phyloP scores from a whole-genome alignment of 306 rosid genomes.

The Ziziphus jujuba region DNA sequence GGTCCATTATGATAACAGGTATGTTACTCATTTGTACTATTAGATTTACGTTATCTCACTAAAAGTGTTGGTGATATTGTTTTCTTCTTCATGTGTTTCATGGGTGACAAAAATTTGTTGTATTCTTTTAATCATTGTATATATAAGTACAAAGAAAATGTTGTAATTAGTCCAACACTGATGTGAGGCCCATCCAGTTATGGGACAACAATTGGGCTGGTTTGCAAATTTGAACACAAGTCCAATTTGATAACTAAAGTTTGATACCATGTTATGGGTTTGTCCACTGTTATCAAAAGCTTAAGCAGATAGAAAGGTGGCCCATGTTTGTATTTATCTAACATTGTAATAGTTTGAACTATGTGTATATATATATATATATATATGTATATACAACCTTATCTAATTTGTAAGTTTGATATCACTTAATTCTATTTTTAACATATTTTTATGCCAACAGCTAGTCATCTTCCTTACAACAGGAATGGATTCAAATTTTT shows the following conservation, averaged over 20 bases:
- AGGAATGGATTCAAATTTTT: conserved; percentile 94
- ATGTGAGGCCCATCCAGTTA: no score
- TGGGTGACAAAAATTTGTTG: not conserved
- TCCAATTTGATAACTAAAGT: no score
- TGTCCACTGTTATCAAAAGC: no score
- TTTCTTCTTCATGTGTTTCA: not conserved
- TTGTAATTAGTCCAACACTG: no score
- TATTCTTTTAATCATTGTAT: not conserved
- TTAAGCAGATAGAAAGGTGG: no score
- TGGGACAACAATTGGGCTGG: no score
- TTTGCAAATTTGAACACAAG: no score
- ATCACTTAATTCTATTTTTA: not conserved
- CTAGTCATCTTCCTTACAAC: conserved; percentile 97
- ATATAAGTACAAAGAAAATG: no score
- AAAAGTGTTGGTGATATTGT: not conserved
- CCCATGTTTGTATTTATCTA: no score
- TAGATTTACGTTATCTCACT: conserved; percentile 14
- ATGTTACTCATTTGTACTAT: conserved; percentile 15
- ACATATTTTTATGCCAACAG: conserved; percentile 44
- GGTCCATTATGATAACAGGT: conserved; percentile 97
- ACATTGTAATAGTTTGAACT: no score
- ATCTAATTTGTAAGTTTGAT: not conserved
- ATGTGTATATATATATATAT: no score
- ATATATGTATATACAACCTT: not conserved
- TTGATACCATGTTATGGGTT: no score